Conservation (phyloP, 2,329 filamentous ascomycete genomes). For the Neofusicoccum umdonicola region DNA sequence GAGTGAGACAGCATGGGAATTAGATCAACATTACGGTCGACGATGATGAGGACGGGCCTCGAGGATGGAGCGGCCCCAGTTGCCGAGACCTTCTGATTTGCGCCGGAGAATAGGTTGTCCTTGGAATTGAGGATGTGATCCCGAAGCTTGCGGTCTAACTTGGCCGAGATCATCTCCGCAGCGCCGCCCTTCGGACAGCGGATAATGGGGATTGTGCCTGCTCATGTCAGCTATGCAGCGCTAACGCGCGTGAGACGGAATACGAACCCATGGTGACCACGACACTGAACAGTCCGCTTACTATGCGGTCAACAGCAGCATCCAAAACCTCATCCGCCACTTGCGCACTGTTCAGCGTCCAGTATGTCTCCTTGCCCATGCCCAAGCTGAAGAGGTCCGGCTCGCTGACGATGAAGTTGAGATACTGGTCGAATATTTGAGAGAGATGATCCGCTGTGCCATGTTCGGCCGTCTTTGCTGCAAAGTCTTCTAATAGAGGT, state of each 20-base stretch:
- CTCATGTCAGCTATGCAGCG: constrained; percentile 1
- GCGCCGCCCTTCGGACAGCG: constrained; percentile 89
- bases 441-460: constrained; percentile 86
- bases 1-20: constrained; percentile 99
- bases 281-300: constrained; percentile 95
- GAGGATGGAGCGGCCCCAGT: constrained; percentile 65
- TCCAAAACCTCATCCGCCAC: constrained; percentile 90
- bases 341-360: constrained; percentile 90
- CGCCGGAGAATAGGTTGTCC: constrained; percentile 85
- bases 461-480: constrained; percentile 77
- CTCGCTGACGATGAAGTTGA: constrained; percentile 96
- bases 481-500: constrained; percentile 90
- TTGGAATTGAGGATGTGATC: constrained; percentile 98
- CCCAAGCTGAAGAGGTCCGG: constrained; percentile 93
- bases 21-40: constrained; percentile 92
- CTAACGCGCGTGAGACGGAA: neutral
- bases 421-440: constrained; percentile 92
- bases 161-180: constrained; percentile 89
- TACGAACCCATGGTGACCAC: constrained; percentile 89
- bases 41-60: constrained; percentile 84
- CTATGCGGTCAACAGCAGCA: constrained; percentile 81
- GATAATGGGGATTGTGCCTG: constrained; percentile 90
- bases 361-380: constrained; percentile 90
- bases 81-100: constrained; percentile 57
- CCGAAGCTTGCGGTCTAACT: constrained; percentile 90